Percentiles rank a stretch among this genome's conserved stretches.
Evolutionary conservation across 495 filamentous ascomycete genomes (phyloP).

Genomic region (Terfezia boudieri): DNA sequence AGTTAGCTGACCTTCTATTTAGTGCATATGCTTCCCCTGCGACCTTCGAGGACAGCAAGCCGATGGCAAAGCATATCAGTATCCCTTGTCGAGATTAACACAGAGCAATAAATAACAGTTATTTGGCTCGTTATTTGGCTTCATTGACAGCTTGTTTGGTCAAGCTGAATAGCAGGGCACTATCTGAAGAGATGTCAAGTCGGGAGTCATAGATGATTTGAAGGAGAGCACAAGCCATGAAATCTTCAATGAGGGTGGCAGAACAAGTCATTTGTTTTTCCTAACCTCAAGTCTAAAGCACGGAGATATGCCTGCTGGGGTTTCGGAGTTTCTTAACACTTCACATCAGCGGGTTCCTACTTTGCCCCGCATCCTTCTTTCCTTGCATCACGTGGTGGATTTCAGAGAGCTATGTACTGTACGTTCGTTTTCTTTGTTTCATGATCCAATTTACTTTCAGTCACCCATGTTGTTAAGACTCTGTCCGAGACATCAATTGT

Average conservation of each 20-base stretch:
- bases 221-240: no score
- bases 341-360: no score
- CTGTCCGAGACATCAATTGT: no score
- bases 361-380: no score
- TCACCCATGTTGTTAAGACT: no score
- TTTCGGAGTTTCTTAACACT: no score
- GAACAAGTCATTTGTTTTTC: neutral
- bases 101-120: neutral
- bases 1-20: no score
- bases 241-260: neutral
- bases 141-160: neutral
- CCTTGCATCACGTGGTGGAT: neutral
- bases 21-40: neutral
- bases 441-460: no score
- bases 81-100: neutral
- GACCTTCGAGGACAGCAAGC: neutral
- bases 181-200: neutral
- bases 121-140: neutral
- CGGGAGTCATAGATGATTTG: no score
- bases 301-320: no score
- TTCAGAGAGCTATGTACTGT: neutral
- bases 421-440: no score
- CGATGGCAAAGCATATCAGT: neutral
- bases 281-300: neutral
- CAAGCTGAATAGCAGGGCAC: neutral